Percentiles rank a stretch among this genome's conserved stretches.
phyloP scores from a whole-genome alignment of 257 asterid species.

The Osmanthus fragrans region DNA sequence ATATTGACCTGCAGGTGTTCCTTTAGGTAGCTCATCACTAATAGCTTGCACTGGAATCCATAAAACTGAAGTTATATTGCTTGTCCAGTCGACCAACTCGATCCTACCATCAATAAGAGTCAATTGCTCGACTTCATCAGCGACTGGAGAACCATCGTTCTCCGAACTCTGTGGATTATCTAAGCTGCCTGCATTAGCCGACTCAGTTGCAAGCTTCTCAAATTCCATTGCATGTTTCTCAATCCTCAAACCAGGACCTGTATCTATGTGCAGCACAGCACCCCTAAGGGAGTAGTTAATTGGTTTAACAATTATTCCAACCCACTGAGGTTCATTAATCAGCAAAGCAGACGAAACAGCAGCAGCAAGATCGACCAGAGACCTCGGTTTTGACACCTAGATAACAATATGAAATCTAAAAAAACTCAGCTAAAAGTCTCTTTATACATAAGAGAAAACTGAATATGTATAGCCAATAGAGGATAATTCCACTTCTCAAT shows the following conservation, averaged over 20 bases:
- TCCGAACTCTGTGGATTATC: conserved; percentile 27
- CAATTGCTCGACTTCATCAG: conserved; percentile 52
- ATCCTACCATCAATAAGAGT: conserved; percentile 66
- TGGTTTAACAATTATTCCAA: conserved; percentile 83
- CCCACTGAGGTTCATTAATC: conserved; percentile 93
- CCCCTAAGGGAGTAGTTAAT: conserved; percentile 80
- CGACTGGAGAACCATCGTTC: conserved; percentile 31
- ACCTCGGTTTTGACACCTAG: conserved; percentile 89
- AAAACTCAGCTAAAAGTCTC: neutral
- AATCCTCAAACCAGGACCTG: conserved; percentile 95
- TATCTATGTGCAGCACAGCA: conserved; percentile 80
- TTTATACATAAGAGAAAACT: neutral
- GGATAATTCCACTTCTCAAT: neutral
- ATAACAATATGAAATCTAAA: neutral
- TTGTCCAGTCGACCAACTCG: conserved; percentile 84
- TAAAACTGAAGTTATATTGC: conserved; percentile 69
- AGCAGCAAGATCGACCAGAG: conserved; percentile 92
- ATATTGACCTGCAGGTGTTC: conserved; percentile 80
- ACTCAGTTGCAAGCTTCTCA: conserved; percentile 53
- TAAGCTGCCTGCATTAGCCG: conserved; percentile 29
- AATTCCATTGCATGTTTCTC: conserved; percentile 75
- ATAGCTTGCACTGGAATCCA: conserved; percentile 87
- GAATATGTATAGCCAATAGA: conserved; percentile 8
- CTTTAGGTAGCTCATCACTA: conserved; percentile 76
- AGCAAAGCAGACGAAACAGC: conserved; percentile 96